Conservation (phyloP, 257 asterid genomes). For the Coffea canephora region DNA sequence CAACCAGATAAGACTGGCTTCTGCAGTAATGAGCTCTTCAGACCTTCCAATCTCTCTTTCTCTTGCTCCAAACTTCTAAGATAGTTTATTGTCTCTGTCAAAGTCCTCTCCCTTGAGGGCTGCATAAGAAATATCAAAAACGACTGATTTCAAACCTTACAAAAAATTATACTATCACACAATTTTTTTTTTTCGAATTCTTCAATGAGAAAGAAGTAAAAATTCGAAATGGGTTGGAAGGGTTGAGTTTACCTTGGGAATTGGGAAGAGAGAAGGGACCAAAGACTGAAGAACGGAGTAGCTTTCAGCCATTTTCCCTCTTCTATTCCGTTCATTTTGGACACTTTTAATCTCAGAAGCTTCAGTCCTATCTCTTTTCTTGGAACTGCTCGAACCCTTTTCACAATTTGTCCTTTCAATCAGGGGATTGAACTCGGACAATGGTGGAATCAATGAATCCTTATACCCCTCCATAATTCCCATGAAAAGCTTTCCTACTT, state of each 20-base stretch:
- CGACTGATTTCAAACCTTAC: not conserved
- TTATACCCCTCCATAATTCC: constrained; percentile 56
- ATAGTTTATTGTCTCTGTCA: constrained; percentile 43
- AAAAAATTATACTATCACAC: not conserved
- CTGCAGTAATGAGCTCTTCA: constrained; percentile 29
- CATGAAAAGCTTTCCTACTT: constrained; percentile 36
- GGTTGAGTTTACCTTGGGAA: constrained; percentile 41
- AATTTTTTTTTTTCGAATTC: not conserved
- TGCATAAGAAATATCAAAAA: constrained; percentile 22
- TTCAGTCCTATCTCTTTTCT: constrained; percentile 23
- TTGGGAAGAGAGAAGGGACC: constrained; percentile 45
- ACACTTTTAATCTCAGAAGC: constrained; percentile 3
- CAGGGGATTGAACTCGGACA: constrained; percentile 31
- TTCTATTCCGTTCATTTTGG: constrained; percentile 33
- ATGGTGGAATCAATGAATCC: constrained; percentile 46
- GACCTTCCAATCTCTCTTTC: constrained; percentile 46
- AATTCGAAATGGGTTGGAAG: not conserved
- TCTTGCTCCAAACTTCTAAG: constrained; percentile 50
- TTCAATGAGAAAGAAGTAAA: not conserved
- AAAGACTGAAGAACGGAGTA: constrained; percentile 51
- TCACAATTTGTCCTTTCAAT: constrained; percentile 14
- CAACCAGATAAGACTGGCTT: constrained; percentile 31
- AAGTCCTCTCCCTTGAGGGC: constrained; percentile 45
- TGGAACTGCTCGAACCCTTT: constrained; percentile 10
- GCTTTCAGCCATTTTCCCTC: constrained; percentile 35